phyloP scores from a whole-genome alignment of 148 eudicot genomes.

The Chenopodium formosanum region DNA sequence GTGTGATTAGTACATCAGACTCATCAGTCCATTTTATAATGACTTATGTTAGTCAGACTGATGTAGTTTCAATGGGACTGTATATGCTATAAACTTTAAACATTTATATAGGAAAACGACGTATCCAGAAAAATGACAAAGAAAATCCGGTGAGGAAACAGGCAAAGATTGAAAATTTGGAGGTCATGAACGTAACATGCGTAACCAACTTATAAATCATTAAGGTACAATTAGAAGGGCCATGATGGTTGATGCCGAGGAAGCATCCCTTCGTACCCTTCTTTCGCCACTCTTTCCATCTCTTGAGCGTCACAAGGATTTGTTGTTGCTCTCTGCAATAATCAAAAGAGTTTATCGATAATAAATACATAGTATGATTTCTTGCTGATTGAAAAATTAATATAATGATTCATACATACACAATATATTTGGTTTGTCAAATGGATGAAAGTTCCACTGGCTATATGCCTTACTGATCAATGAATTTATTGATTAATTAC shows the following conservation, averaged over 20 bases:
- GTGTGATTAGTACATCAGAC: neutral
- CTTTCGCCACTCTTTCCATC: slow-evolving; percentile 47
- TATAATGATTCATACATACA: neutral
- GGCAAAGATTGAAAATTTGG: neutral
- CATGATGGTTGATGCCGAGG: slow-evolving; percentile 32
- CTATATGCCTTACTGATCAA: neutral
- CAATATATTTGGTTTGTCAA: neutral
- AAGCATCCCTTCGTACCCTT: slow-evolving; percentile 41
- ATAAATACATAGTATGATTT: too few relatives aligned
- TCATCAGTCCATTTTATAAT: neutral
- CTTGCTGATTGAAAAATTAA: neutral
- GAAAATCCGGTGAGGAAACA: neutral
- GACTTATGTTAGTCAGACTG: neutral
- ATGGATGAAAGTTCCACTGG: neutral
- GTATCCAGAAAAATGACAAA: neutral
- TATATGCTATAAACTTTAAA: neutral
- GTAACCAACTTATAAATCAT: neutral
- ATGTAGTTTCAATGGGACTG: neutral
- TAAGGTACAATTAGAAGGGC: slow-evolving; percentile 24
- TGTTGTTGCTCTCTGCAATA: slow-evolving; percentile 50
- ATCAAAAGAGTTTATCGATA: neutral
- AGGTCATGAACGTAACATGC: neutral
- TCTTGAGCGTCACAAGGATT: slow-evolving; percentile 44
- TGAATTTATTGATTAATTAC: neutral
- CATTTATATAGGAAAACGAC: neutral